Percentiles rank a stretch among this genome's conserved stretches.
These are phyloP conservation scores for Cordyceps cateniannulata DNA, from an alignment of 2,329 filamentous ascomycete genomes.

Conservation along the genomic window DNA sequence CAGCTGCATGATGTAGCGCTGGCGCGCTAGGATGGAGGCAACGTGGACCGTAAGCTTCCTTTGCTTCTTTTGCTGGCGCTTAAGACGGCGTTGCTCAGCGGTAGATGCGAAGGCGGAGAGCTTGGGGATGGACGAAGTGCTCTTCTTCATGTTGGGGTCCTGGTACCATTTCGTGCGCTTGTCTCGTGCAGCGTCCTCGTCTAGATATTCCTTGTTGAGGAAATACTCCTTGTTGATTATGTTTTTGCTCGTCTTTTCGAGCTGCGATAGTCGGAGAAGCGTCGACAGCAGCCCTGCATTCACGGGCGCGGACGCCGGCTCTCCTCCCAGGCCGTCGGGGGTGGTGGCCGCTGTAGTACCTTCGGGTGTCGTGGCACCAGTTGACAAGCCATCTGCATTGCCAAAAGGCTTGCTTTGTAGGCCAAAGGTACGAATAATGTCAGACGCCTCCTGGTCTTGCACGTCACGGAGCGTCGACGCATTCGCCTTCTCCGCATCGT, in stretches of 20 bases:
- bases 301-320: background rate
- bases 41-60: conserved; percentile 6
- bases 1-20: conserved; percentile 11
- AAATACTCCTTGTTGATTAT: conserved; percentile 5
- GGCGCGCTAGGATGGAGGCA: conserved; percentile 1
- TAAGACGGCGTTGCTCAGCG: background rate
- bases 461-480: background rate
- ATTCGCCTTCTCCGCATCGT: background rate
- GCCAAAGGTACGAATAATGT: conserved; percentile 1
- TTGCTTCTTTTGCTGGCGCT: background rate
- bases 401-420: background rate
- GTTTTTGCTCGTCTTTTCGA: conserved; percentile 2
- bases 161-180: conserved; percentile 7
- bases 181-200: background rate
- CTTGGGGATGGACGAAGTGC: background rate
- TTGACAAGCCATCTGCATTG: background rate
- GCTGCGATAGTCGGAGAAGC: conserved; percentile 1
- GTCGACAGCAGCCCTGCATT: conserved; percentile 2
- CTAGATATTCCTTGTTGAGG: conserved; percentile 5
- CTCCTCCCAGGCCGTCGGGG: background rate
- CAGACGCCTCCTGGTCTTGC: conserved; percentile 6
- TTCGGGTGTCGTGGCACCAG: background rate
- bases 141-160: background rate
- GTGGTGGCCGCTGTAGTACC: background rate
- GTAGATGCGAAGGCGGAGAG: background rate